A percentile compares a stretch with the other conserved stretches of the same genome.
These are phyloP conservation scores for Exophiala lecanii-corni DNA, from an alignment of 2,329 filamentous ascomycete genomes.

Conservation along the genomic window DNA sequence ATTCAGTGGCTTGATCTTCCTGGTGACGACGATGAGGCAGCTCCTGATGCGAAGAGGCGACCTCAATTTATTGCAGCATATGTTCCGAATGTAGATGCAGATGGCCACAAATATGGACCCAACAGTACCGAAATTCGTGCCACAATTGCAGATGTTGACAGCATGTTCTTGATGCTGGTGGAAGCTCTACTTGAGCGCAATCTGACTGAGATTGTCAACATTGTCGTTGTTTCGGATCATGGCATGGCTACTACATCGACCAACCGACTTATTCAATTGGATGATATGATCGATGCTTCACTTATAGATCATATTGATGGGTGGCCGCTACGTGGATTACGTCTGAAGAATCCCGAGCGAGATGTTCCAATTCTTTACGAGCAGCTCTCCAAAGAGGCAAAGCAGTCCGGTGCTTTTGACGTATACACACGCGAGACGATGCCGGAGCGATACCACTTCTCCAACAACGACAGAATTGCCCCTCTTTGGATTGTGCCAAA, in stretches of 20 bases:
- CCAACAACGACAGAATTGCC: constrained; percentile 80
- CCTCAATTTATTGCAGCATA: constrained; percentile 93
- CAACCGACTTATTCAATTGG: constrained; percentile 76
- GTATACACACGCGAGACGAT: constrained; percentile 84
- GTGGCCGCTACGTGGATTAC: constrained; percentile 87
- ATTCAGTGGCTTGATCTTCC: constrained; percentile 81
- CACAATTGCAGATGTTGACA: constrained; percentile 75
- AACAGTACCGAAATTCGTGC: constrained; percentile 86
- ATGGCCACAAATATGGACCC: constrained; percentile 84
- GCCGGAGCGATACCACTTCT: constrained; percentile 90
- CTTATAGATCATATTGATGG: constrained; percentile 83
- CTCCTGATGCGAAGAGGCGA: constrained; percentile 51
- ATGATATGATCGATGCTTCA: constrained; percentile 74
- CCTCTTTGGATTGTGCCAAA: constrained; percentile 92
- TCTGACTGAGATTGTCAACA: constrained; percentile 82
- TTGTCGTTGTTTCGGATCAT: constrained; percentile 95
- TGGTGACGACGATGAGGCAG: constrained; percentile 57
- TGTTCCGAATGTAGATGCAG: constrained; percentile 83
- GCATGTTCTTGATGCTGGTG: constrained; percentile 74
- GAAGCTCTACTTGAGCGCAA: constrained; percentile 73
- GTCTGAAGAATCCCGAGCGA: constrained; percentile 63
- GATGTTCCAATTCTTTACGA: constrained; percentile 67
- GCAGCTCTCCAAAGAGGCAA: constrained; percentile 45
- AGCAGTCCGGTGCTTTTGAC: constrained; percentile 60
- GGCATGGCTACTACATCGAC: constrained; percentile 94